Evolutionary conservation across 1,284 basidiomycete species (phyloP), one percentile per base, ranked within the genome.

Genomic region (Fomitopsis betulina): DNA sequence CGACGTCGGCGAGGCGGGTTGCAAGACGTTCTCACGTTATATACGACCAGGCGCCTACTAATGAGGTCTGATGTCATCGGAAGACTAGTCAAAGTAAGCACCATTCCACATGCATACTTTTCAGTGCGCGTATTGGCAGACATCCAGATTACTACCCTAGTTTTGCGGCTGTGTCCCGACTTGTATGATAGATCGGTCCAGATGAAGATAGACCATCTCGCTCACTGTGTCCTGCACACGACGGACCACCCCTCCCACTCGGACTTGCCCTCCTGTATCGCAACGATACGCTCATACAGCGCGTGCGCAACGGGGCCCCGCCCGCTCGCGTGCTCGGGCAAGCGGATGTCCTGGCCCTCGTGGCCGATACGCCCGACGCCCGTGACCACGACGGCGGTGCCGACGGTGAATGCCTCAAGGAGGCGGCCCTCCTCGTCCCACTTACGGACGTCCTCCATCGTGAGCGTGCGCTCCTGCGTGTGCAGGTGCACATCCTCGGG

Each of bases 351-450:
- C 58, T 73, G 70, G 45, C 79, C 82, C 55, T 78, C 68, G 66
- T 76, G 80, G 2, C 82, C 82, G 57, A 88, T 84, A 38, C 78
- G 75, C 37, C 80, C 77, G 13, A 89, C 77, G 9, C 85, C 79
- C 2, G 79, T 79, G 33, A 89, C 80, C 35, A 87, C 76, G 9
- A 81, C 86, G 0, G 86, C 87, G 0, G 87, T 92, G 2, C 93
- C 91, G 3, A 86, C 81, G 25, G 86, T 84, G 61, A 94, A 89
- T 32, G 83, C 79, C 70, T 94, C 93, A 15, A 83, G 65, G 27
- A 94, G 72, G 17, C 71, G 75, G 13, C 85, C 88, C 17, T 77
- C 67, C 0, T 73, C 63, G 5, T 74, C 60, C 40, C 79, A 83
- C 5, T 79, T 78, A 67, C 92, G 88, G 50, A 79, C 72, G 0